A percentile compares a stretch with the other conserved stretches of the same genome.
Evolutionary conservation across 345 rosid species (phyloP).

Genomic region (Excoecaria cochinchinensis): DNA sequence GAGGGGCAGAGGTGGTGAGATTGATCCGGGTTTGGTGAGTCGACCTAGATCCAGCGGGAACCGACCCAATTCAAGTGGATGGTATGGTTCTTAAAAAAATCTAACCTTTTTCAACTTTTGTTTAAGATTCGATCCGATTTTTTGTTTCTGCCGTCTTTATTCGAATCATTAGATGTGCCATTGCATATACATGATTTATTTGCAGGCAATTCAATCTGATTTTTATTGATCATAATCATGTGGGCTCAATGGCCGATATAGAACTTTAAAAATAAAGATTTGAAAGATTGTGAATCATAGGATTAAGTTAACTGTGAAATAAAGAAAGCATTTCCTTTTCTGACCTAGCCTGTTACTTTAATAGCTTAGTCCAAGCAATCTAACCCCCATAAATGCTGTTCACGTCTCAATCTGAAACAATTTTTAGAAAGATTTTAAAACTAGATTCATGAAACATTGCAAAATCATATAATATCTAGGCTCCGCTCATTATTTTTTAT

Average conservation of each 20-base stretch:
- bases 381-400: not conserved
- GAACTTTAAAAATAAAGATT: not conserved
- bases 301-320: not conserved
- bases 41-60: constrained; percentile 62
- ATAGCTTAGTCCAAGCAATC: not conserved
- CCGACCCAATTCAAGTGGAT: constrained; percentile 68
- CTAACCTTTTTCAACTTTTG: not conserved
- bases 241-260: not conserved
- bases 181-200: not conserved
- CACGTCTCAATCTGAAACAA: not conserved
- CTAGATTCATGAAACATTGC: not conserved
- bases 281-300: too few relatives aligned
- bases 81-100: constrained; percentile 33
- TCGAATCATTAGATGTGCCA: not conserved
- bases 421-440: not conserved
- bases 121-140: not conserved
- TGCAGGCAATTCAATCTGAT: not conserved
- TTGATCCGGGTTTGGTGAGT: constrained; percentile 40
- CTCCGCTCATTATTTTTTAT: too few relatives aligned
- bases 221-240: not conserved
- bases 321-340: not conserved
- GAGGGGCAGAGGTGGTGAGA: constrained; percentile 35
- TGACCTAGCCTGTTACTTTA: not conserved
- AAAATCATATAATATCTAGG: not conserved
- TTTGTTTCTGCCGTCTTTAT: not conserved